Percentiles rank a stretch among this genome's conserved stretches.
Conservation (phyloP, 164 flowering plant genomes). For the Saururus chinensis region DNA sequence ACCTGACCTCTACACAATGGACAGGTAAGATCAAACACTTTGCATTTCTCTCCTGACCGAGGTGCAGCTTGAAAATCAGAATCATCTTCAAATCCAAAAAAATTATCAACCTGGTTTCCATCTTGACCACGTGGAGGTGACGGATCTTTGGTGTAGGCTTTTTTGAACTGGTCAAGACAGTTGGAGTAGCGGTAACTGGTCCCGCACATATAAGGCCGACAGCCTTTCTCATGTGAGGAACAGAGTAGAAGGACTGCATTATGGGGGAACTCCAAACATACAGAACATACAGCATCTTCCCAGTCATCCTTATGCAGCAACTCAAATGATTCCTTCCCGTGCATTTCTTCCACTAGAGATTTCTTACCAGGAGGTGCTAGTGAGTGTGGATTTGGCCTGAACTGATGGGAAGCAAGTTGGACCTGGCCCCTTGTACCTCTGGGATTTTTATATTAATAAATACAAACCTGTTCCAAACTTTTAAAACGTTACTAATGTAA, state of each 20-base stretch:
- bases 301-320: constrained; percentile 38
- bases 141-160: constrained; percentile 19
- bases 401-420: constrained; percentile 43
- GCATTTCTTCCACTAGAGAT: constrained; percentile 9
- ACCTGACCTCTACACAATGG: constrained; percentile 48
- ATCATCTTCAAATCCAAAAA: constrained; percentile 4
- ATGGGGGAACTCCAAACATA: constrained; percentile 68
- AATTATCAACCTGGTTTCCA: neutral
- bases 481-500: neutral
- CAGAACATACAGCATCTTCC: constrained; percentile 59
- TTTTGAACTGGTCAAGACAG: constrained; percentile 54
- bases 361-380: constrained; percentile 18
- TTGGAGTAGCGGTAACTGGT: constrained; percentile 58
- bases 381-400: constrained; percentile 44
- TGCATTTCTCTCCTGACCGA: constrained; percentile 9
- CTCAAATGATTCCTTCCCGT: constrained; percentile 17
- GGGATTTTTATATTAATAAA: constrained; percentile 31
- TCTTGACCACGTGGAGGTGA: constrained; percentile 7
- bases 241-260: constrained; percentile 76
- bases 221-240: constrained; percentile 63
- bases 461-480: neutral
- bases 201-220: constrained; percentile 74
- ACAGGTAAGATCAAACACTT: constrained; percentile 27
- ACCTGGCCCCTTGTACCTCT: constrained; percentile 47
- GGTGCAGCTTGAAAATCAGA: neutral